phyloP scores from a whole-genome alignment of 139 green algal species.

The Asterochloris sp. region DNA sequence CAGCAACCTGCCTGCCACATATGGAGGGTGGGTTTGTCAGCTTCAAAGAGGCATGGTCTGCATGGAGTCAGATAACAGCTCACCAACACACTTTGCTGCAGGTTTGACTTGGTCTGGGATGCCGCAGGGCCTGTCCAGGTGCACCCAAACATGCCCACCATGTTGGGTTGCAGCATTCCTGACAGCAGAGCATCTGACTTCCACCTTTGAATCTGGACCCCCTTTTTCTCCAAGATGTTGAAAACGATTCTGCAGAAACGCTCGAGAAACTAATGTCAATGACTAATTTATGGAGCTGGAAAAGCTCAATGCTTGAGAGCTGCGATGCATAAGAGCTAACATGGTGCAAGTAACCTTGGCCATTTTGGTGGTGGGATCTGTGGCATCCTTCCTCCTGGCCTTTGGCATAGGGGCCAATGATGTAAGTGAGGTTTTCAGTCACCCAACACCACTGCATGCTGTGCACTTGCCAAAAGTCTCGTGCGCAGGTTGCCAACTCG shows the following conservation, averaged over 20 bases:
- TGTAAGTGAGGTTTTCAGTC: not conserved
- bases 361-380: no score
- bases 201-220: no score
- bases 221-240: no score
- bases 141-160: constrained; percentile 6
- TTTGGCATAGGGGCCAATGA: constrained; percentile 47
- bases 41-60: not conserved
- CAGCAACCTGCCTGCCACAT: constrained; percentile 6
- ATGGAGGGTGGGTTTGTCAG: not conserved
- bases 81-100: not conserved
- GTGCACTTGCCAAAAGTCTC: not conserved
- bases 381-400: constrained; percentile 19
- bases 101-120: constrained; percentile 17
- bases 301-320: no score
- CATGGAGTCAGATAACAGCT: not conserved
- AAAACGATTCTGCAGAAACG: no score
- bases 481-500: constrained; percentile 24
- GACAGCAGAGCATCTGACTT: no score
- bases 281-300: no score
- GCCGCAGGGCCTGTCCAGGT: not conserved
- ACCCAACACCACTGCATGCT: not conserved
- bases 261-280: no score
- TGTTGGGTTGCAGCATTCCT: constrained; percentile 3
- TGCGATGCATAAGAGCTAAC: no score
- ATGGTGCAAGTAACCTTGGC: no score